Conservation (phyloP, 116 monocot species). For the Iris pallida region DNA sequence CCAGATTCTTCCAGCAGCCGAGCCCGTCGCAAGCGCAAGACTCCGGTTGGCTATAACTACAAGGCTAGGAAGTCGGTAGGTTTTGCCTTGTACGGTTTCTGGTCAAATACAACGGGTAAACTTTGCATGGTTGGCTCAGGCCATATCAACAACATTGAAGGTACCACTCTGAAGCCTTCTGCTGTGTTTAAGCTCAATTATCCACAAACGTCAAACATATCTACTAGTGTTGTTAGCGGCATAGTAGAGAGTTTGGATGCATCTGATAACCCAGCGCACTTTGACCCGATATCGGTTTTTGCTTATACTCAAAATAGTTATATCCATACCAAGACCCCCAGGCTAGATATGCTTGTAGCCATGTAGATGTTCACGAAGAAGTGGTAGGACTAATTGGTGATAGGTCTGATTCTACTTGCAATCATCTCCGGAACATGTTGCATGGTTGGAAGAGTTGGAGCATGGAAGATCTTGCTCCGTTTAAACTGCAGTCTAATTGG, state of each 20-base stretch:
- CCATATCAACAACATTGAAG: not conserved
- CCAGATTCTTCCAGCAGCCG: too few relatives aligned
- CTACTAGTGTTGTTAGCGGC: constrained; percentile 21
- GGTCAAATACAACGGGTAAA: constrained; percentile 18
- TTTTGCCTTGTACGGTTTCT: constrained; percentile 25
- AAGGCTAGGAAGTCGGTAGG: not conserved
- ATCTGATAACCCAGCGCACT: not conserved
- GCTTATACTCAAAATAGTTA: constrained; percentile 31
- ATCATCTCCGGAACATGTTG: not conserved
- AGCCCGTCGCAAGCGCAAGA: too few relatives aligned
- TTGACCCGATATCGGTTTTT: constrained; percentile 28
- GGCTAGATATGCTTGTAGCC: constrained; percentile 19
- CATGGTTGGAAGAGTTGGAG: too few relatives aligned
- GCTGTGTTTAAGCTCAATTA: constrained; percentile 29
- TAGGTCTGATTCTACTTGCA: constrained; percentile 1
- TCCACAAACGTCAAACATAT: constrained; percentile 13
- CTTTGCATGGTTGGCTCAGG: constrained; percentile 36
- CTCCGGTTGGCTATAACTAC: too few relatives aligned
- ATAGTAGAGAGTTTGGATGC: constrained; percentile 20
- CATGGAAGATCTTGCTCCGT: constrained; percentile 1
- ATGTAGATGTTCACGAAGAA: constrained; percentile 4
- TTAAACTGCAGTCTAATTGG: constrained; percentile 4
- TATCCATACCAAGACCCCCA: constrained; percentile 13
- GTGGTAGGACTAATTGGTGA: not conserved
- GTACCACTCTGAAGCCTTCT: constrained; percentile 1